phyloP scores from a whole-genome alignment of 805 yeast species.

The Lipomyces sp. region DNA sequence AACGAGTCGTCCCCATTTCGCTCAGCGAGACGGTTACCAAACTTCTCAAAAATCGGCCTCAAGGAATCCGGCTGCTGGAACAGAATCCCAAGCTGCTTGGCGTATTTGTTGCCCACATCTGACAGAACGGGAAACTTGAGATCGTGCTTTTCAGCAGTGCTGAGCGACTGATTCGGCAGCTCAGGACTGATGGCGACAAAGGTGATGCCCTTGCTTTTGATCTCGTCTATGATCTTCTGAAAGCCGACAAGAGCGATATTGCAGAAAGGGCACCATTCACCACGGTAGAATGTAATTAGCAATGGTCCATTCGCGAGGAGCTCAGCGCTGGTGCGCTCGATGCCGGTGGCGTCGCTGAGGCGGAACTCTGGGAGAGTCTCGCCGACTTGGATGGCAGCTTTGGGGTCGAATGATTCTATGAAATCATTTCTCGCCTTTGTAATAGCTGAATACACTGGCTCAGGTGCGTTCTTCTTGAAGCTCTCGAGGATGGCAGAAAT shows the following conservation, averaged over 20 bases:
- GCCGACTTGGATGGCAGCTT: conserved; percentile 1
- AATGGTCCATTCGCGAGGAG: neutral
- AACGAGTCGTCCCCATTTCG: neutral
- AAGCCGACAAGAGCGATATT: conserved; percentile 2
- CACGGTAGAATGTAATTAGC: neutral
- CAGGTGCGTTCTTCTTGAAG: neutral
- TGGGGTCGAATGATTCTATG: neutral
- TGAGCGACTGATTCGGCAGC: conserved; percentile 3
- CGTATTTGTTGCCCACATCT: neutral
- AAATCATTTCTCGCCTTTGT: neutral
- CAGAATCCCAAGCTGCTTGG: conserved; percentile 3
- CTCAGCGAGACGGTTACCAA: neutral
- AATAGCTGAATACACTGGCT: neutral
- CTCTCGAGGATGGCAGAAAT: neutral
- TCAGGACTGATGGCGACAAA: conserved; percentile 1
- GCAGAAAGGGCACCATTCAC: neutral
- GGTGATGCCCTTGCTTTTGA: neutral
- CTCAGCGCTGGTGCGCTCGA: neutral
- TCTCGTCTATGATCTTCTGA: neutral
- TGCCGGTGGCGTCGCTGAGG: conserved; percentile 2
- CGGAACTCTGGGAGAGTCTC: neutral
- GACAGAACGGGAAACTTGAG: conserved; percentile 1
- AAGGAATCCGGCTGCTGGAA: conserved; percentile 1
- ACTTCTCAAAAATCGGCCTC: neutral
- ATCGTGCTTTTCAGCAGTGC: conserved; percentile 1